Percentiles rank a stretch among this genome's conserved stretches.
Evolutionary conservation across 2,329 filamentous ascomycete genomes (phyloP).

Genomic region (Trichoderma koningiopsis): DNA sequence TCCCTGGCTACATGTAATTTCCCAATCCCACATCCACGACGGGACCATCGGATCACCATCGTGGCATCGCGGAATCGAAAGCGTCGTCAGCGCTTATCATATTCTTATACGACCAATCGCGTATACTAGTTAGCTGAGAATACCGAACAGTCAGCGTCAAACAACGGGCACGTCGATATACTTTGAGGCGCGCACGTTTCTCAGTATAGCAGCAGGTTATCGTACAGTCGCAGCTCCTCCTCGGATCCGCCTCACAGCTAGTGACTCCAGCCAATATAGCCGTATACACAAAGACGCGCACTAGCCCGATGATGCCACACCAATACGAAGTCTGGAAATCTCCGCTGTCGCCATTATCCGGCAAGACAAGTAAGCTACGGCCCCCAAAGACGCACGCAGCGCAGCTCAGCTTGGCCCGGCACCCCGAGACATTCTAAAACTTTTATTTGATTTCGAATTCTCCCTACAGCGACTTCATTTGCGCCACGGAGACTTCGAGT

Average conservation of each 20-base stretch:
- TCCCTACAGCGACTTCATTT: slow-evolving; percentile 3
- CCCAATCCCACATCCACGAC: slow-evolving; percentile 8
- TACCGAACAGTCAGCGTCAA: neutral
- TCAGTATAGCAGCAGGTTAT: neutral
- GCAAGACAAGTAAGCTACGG: neutral
- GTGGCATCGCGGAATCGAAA: neutral
- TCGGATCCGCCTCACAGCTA: neutral
- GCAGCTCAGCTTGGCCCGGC: no score
- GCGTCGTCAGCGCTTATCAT: neutral
- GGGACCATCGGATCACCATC: slow-evolving; percentile 17
- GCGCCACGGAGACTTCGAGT: neutral
- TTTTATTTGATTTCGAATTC: neutral
- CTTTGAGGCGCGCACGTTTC: neutral
- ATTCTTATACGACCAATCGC: neutral
- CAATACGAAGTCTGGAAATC: neutral
- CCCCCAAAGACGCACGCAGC: neutral
- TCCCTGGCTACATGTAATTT: slow-evolving; percentile 1
- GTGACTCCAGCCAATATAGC: neutral
- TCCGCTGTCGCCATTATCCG: neutral
- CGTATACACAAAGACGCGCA: neutral
- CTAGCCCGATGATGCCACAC: neutral
- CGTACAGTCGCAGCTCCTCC: neutral
- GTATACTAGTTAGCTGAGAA: neutral
- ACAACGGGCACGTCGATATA: neutral
- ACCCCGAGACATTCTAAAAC: neutral